Base-by-base conservation (phyloP, 2,329 filamentous ascomycete genomes). In the Ophiostoma novo-ulmi region DNA sequence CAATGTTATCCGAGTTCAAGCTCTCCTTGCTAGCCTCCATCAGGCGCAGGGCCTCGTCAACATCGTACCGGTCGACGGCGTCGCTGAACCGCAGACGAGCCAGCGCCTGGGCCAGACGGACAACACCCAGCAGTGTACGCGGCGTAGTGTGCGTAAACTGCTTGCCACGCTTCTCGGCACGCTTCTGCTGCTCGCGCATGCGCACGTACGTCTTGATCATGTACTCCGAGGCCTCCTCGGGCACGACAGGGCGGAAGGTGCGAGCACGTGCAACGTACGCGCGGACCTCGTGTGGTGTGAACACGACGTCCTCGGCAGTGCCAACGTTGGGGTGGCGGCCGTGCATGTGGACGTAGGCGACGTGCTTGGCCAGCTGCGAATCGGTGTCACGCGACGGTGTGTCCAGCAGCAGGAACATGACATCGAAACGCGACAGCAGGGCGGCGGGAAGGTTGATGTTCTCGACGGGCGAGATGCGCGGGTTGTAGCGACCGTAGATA, bases 381-480 rank as follows among this genome's bases (percentile, higher is more conserved):
- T 99, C 95, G 0, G 88, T 86, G 75, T 99, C 95, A 74, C 93
- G 91, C 22, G 89, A 90, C 2, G 95, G 94, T 52, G 93, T 97
- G 82, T 99, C 95, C 72, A 99, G 90, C 76, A 99, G 94, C 66
- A 99, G 85, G 85, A 98, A 99, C 75, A 99, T 87, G 75, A 99
- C 87, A 79, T 99, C 95, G 81, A 99, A 99, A 87, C 95, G 92
- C 72, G 94, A 97, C 70, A 99, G 87, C 26, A 99, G 88, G 26
- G 95, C 95, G 22, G 95, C 95, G n/a, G 95, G 95, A 58, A 99
- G 89, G 80, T 99, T 99, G 82, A 99, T 99, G 81, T 99, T 99
- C 80, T 99, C 95, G 36, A 99, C 94, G 0, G 95, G 95, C 0
- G 94, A 97, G 76, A 99, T 91, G 74, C 93, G 92, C 71, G 95